Evolutionary conservation across 352 stramenopile genomes (phyloP).

Genomic region (Phytophthora palmivora): DNA sequence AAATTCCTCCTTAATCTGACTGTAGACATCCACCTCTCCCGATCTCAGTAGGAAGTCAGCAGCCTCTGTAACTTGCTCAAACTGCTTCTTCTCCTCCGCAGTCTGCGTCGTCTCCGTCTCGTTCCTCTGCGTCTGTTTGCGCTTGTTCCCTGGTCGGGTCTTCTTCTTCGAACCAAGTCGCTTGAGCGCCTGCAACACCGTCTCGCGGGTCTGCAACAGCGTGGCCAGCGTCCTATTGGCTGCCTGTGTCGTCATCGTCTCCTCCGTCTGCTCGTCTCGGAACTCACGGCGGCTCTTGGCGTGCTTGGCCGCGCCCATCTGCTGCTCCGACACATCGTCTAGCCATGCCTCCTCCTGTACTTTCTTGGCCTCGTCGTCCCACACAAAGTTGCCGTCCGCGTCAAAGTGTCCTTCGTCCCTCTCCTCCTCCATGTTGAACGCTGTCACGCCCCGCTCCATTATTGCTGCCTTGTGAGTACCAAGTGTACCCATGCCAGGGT

Average conservation of each 20-base stretch:
- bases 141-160: conserved; percentile 53
- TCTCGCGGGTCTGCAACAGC: conserved; percentile 76
- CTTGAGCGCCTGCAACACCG: conserved; percentile 77
- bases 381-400: conserved; percentile 80
- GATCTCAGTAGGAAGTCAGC: conserved; percentile 81
- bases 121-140: conserved; percentile 49
- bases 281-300: conserved; percentile 71
- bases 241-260: conserved; percentile 64
- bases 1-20: conserved; percentile 85
- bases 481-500: neutral
- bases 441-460: conserved; percentile 61
- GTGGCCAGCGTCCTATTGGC: conserved; percentile 63
- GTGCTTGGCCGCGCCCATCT: conserved; percentile 67
- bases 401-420: conserved; percentile 89
- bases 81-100: conserved; percentile 77
- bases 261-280: conserved; percentile 57
- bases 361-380: conserved; percentile 76
- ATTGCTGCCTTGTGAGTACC: conserved; percentile 1
- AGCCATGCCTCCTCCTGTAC: conserved; percentile 89
- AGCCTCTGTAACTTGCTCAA: conserved; percentile 81
- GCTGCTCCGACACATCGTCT: conserved; percentile 71
- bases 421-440: conserved; percentile 89
- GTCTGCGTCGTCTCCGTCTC: conserved; percentile 53
- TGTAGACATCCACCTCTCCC: conserved; percentile 84
- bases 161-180: conserved; percentile 70